Conservation (phyloP, 2,329 filamentous ascomycete genomes). For the Helminthosporium solani region DNA sequence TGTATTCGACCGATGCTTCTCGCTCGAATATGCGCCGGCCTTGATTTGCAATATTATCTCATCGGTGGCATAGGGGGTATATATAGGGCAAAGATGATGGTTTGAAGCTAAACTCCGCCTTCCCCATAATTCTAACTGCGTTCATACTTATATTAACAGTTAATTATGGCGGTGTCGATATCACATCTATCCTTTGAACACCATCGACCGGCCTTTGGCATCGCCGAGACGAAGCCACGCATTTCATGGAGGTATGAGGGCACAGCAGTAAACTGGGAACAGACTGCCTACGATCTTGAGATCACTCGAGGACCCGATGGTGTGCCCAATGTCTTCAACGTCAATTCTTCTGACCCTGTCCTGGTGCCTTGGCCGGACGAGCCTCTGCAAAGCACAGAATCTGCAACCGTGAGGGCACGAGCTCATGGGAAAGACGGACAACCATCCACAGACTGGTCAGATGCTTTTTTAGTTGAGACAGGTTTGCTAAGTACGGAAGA, state of each 20-base stretch:
- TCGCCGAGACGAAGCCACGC: slow-evolving; percentile 47
- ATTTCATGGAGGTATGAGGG: slow-evolving; percentile 52
- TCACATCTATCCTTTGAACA: slow-evolving; percentile 47
- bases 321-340: slow-evolving; percentile 12
- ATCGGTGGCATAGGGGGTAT: no score
- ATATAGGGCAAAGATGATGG: no score
- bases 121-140: no score
- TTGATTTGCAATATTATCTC: no score
- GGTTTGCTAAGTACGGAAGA: slow-evolving; percentile 35
- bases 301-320: slow-evolving; percentile 29
- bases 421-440: slow-evolving; percentile 20
- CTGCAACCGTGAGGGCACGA: slow-evolving; percentile 29
- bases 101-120: no score
- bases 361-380: slow-evolving; percentile 50
- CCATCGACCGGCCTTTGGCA: slow-evolving; percentile 46
- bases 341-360: slow-evolving; percentile 43
- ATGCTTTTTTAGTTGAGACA: slow-evolving; percentile 30
- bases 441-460: slow-evolving; percentile 31
- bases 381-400: slow-evolving; percentile 29
- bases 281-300: slow-evolving; percentile 49
- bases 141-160: slow-evolving; percentile 18
- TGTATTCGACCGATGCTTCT: no score
- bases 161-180: slow-evolving; percentile 43
- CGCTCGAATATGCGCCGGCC: no score
- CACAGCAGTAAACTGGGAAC: slow-evolving; percentile 45